These are phyloP conservation scores for Haplosporangium sp. DNA, from an alignment of 371 early-diverging fungal species.

Conservation along the genomic window DNA sequence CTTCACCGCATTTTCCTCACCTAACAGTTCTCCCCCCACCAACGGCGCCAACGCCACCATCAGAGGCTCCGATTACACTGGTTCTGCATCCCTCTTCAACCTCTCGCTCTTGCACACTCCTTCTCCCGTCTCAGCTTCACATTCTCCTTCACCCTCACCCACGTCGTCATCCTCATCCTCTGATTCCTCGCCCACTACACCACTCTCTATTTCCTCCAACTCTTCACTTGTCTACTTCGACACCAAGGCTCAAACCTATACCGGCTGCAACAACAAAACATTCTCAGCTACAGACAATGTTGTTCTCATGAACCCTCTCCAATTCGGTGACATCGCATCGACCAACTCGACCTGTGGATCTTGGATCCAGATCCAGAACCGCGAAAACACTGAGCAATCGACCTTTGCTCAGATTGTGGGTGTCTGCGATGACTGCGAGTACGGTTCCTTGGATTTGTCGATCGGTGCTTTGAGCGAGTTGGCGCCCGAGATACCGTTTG, in stretches of 20 bases:
- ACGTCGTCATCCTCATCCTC: slow-evolving; percentile 10
- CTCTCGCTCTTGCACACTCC: slow-evolving; percentile 21
- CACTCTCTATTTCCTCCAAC: neutral
- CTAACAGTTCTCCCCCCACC: slow-evolving; percentile 39
- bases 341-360: slow-evolving; percentile 48
- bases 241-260: slow-evolving; percentile 29
- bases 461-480: slow-evolving; percentile 28
- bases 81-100: slow-evolving; percentile 42
- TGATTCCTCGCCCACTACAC: slow-evolving; percentile 5
- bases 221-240: slow-evolving; percentile 47
- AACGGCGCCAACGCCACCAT: slow-evolving; percentile 42
- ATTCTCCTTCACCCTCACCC: slow-evolving; percentile 6
- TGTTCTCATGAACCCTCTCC: slow-evolving; percentile 49
- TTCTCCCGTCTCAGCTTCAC: slow-evolving; percentile 8
- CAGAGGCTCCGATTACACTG: slow-evolving; percentile 38
- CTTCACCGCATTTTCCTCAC: slow-evolving; percentile 43
- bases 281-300: slow-evolving; percentile 44
- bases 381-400: slow-evolving; percentile 37
- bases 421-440: slow-evolving; percentile 43
- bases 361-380: slow-evolving; percentile 46
- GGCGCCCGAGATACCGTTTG: slow-evolving; percentile 24
- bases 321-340: slow-evolving; percentile 31
- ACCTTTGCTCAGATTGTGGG: slow-evolving; percentile 41
- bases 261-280: slow-evolving; percentile 42
- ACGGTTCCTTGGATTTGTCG: slow-evolving; percentile 28